Percentiles rank a stretch among this genome's conserved stretches.
These are phyloP conservation scores for Golubevia pallescens DNA, from an alignment of 1,284 basidiomycete genomes.

Conservation along the genomic window DNA sequence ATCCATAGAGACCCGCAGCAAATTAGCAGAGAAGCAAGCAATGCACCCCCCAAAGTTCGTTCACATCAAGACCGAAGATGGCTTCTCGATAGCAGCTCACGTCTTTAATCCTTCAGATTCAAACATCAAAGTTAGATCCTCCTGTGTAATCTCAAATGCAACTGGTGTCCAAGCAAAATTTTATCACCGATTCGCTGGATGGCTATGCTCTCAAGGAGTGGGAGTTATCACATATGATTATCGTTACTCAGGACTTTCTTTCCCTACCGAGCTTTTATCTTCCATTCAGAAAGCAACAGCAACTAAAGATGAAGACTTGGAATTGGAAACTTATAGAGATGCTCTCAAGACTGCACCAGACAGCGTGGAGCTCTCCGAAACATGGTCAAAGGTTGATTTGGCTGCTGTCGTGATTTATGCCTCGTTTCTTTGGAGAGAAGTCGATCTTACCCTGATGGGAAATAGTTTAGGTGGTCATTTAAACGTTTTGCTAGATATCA, in stretches of 20 bases:
- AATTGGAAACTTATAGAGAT: slow-evolving; percentile 22
- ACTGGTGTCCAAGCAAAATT: slow-evolving; percentile 42
- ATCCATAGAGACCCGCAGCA: too few species aligned
- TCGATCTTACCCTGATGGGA: slow-evolving; percentile 30
- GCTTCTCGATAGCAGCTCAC: too few species aligned
- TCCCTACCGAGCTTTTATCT: slow-evolving; percentile 25
- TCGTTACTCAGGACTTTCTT: slow-evolving; percentile 33
- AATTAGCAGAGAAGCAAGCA: too few species aligned
- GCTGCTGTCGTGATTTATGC: slow-evolving; percentile 30
- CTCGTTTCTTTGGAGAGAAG: slow-evolving; percentile 20
- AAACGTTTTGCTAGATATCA: slow-evolving; percentile 18
- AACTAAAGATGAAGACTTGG: slow-evolving; percentile 17
- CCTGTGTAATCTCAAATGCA: slow-evolving; percentile 29
- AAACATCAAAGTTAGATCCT: too few species aligned
- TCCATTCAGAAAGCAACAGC: slow-evolving; percentile 19
- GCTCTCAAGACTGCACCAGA: slow-evolving; percentile 28
- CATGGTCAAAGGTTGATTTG: slow-evolving; percentile 37
- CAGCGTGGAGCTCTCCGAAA: slow-evolving; percentile 30
- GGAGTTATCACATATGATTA: slow-evolving; percentile 45
- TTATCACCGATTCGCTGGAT: slow-evolving; percentile 37
- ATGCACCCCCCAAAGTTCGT: too few species aligned
- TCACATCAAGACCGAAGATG: too few species aligned
- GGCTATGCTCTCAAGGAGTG: slow-evolving; percentile 32
- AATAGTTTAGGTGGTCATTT: slow-evolving; percentile 44
- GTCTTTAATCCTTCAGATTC: too few species aligned